A percentile compares a stretch with the other conserved stretches of the same genome.
These are phyloP conservation scores for Claviceps sp. DNA, from an alignment of 2,329 filamentous ascomycete genomes.

Conservation along the genomic window DNA sequence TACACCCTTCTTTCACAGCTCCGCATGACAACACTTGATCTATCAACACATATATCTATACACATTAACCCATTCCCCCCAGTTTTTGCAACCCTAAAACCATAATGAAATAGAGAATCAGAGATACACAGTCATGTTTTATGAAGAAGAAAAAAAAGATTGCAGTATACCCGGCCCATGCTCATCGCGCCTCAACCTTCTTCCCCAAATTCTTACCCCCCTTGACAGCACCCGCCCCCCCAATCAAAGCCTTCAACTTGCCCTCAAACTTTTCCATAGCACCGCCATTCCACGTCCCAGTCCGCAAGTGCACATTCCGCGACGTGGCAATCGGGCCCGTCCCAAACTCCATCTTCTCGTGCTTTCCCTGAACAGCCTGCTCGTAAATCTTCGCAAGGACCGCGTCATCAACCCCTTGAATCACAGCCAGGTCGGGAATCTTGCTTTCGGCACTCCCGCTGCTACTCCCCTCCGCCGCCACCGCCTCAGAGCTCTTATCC, in stretches of 20 bases:
- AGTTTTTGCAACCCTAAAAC: too few species aligned
- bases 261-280: slow-evolving; percentile 25
- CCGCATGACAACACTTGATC: too few species aligned
- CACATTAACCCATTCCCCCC: too few species aligned
- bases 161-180: background rate
- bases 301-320: slow-evolving; percentile 23
- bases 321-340: slow-evolving; percentile 20
- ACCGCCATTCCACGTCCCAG: slow-evolving; percentile 21
- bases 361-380: slow-evolving; percentile 21
- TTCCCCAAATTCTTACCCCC: background rate
- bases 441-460: slow-evolving; percentile 11
- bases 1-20: too few species aligned
- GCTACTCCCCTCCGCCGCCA: slow-evolving; percentile 14
- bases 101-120: too few species aligned
- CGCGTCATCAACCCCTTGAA: slow-evolving; percentile 18
- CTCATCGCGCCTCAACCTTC: background rate
- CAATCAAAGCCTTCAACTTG: slow-evolving; percentile 23
- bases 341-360: slow-evolving; percentile 22
- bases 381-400: slow-evolving; percentile 20
- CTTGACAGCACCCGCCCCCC: slow-evolving; percentile 5
- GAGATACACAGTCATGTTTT: too few species aligned
- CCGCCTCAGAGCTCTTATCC: slow-evolving; percentile 17
- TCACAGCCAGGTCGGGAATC: slow-evolving; percentile 12
- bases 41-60: too few species aligned
- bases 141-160: background rate